These are phyloP conservation scores for Naumovozyma baii DNA, from an alignment of 805 yeast genomes.

Conservation along the genomic window DNA sequence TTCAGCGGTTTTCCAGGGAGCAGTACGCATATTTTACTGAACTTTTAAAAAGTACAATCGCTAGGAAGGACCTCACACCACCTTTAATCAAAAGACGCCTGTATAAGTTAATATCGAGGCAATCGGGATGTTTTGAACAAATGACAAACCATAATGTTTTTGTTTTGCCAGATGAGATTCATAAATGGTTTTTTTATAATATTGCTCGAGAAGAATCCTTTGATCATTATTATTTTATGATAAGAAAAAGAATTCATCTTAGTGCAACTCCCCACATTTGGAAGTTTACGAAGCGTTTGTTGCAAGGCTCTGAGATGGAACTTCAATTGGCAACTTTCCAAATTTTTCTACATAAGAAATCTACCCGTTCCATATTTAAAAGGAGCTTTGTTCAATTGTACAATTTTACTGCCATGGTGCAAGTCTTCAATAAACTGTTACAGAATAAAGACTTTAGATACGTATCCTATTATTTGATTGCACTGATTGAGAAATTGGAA, in stretches of 20 bases:
- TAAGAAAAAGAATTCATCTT: slow-evolving; percentile 17
- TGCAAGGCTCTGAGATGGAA: slow-evolving; percentile 25
- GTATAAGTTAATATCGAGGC: slow-evolving; percentile 15
- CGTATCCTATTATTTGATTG: slow-evolving; percentile 14
- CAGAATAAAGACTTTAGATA: slow-evolving; percentile 12
- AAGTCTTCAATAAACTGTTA: slow-evolving; percentile 10
- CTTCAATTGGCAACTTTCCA: slow-evolving; percentile 21
- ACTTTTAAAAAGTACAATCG: neutral
- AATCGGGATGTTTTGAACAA: slow-evolving; percentile 12
- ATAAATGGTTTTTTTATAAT: slow-evolving; percentile 22
- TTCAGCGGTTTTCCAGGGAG: neutral
- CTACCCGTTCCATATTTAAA: slow-evolving; percentile 4
- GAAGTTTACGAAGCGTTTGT: slow-evolving; percentile 10
- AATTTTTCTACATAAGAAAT: slow-evolving; percentile 13
- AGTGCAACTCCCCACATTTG: slow-evolving; percentile 9
- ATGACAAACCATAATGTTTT: slow-evolving; percentile 7
- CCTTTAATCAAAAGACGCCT: slow-evolving; percentile 8
- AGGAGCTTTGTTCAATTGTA: slow-evolving; percentile 17
- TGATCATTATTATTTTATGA: slow-evolving; percentile 19
- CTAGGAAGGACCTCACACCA: neutral
- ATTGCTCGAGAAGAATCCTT: slow-evolving; percentile 11
- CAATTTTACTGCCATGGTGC: slow-evolving; percentile 14
- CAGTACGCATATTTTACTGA: slow-evolving; percentile 1
- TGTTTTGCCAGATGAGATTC: slow-evolving; percentile 15
- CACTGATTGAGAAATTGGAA: slow-evolving; percentile 14